Percentiles rank a stretch among this genome's conserved stretches.
phyloP scores from a whole-genome alignment of 2,329 filamentous ascomycete genomes.

The Pseudocercospora vitis region DNA sequence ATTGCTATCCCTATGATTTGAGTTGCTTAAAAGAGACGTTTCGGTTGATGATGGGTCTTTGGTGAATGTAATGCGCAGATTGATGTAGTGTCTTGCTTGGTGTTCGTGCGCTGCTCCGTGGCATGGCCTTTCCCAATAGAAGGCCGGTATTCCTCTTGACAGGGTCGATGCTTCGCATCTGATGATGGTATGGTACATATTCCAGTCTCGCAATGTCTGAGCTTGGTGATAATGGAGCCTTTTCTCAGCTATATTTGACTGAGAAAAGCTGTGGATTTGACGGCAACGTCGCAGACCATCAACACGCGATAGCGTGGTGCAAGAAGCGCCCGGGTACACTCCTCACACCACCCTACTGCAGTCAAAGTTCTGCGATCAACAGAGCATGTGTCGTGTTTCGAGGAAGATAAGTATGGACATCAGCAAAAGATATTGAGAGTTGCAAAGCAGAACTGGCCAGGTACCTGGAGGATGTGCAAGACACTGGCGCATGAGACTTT shows the following conservation, averaged over 20 bases:
- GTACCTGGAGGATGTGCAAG: too few relatives aligned
- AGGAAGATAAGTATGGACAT: neutral
- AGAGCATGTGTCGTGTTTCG: neutral
- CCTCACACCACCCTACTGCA: neutral
- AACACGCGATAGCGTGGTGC: neutral
- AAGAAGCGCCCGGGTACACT: neutral
- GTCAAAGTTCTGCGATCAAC: neutral
- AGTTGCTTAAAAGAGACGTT: neutral
- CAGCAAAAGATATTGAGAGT: neutral
- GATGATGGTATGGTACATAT: neutral
- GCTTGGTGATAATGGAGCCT: too few relatives aligned
- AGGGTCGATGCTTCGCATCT: neutral
- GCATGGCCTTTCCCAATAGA: too few relatives aligned
- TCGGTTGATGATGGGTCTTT: neutral
- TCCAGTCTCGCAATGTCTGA: neutral
- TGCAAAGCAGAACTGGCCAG: too few relatives aligned
- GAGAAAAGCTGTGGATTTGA: neutral
- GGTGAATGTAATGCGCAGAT: neutral
- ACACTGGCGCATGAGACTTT: too few relatives aligned
- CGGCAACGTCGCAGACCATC: neutral
- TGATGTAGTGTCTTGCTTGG: neutral
- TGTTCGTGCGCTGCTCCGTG: too few relatives aligned
- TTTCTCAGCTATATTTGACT: too few relatives aligned
- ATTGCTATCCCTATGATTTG: too few relatives aligned
- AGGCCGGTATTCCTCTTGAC: too few relatives aligned